Conservation (phyloP, 768 basidiomycete species). For the Auriscalpium microsporum region DNA sequence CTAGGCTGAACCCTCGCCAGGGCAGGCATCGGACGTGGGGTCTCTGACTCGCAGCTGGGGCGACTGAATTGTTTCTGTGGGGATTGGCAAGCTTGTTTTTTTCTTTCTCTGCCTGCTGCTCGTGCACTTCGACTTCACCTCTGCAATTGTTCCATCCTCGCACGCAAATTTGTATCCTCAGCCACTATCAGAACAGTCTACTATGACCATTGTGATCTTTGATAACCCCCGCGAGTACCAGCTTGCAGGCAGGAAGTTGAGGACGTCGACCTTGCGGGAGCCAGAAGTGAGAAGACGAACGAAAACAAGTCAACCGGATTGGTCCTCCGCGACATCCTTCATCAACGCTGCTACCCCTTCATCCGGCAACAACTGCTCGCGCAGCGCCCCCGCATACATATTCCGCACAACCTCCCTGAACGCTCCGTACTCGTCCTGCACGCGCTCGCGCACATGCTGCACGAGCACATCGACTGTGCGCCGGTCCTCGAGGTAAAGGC, state of each 20-base stretch:
- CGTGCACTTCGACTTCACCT: too few species aligned
- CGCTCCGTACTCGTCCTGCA: constrained; percentile 65
- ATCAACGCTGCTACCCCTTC: constrained; percentile 23
- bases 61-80: background rate
- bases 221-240: too few species aligned
- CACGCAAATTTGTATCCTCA: too few species aligned
- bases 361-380: constrained; percentile 26
- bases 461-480: constrained; percentile 73
- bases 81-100: too few species aligned
- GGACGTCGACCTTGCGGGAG: too few species aligned
- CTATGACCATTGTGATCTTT: too few species aligned
- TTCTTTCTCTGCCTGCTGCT: too few species aligned
- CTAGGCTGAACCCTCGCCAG: background rate
- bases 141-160: too few species aligned
- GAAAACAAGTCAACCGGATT: background rate
- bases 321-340: constrained; percentile 9
- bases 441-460: constrained; percentile 63
- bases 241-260: too few species aligned
- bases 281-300: too few species aligned
- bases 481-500: constrained; percentile 74
- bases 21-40: background rate
- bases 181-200: too few species aligned
- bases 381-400: constrained; percentile 33
- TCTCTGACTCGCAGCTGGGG: background rate
- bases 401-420: constrained; percentile 58